Evolutionary conservation across 345 rosid genomes (phyloP), one percentile per base, ranked within the genome.

Genomic region (Eucalyptus tenuipes): DNA sequence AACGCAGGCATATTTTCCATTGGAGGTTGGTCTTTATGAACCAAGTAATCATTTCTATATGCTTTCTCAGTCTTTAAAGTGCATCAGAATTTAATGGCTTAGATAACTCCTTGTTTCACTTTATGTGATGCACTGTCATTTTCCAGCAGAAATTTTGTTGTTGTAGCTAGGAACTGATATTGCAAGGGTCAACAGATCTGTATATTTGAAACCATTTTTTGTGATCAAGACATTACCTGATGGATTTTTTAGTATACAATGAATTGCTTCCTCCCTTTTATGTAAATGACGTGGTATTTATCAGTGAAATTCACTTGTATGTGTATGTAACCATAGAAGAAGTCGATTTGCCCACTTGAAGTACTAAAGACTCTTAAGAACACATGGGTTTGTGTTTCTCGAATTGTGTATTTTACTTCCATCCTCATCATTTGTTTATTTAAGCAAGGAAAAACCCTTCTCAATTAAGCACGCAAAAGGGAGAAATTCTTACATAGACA

Each of bases 1-100:
- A 97, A 96, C 90, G 99, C 99, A 7, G 99, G 98, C 52, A 96
- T 97, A 87, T 97, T 96, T 93, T 93, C 99, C 37, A 96, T 97
- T 86, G 98, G 99, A 95, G 99, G 99, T 96, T 40, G 47, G 84
- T 40, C 84, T 75, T 20, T 40, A 75, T 75, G 84, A 75, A 75
- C 84, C 47, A 75, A 20, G 4, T 37, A 75, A 20, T 37, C 47
- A 75, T 40, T 75, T 75, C 27, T 10, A 75, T 40, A 5, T 85
- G 86, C 86, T 85, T 85, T 85, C 86, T 48, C 14, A 14, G 53
- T 85, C 24, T 85, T 15, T 20, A 40, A 75, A 40, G 29, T 40
- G 81, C 81, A 20, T 75, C 40, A 20, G 27, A 75, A 20, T 37
- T 40, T 40, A 37, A 12, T 75, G 84, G 47, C 84, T 75, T 4